Evolutionary conservation across 164 flowering plant genomes (phyloP), one percentile per base, ranked within the genome.

Genomic region (Kingdonia uniflora): DNA sequence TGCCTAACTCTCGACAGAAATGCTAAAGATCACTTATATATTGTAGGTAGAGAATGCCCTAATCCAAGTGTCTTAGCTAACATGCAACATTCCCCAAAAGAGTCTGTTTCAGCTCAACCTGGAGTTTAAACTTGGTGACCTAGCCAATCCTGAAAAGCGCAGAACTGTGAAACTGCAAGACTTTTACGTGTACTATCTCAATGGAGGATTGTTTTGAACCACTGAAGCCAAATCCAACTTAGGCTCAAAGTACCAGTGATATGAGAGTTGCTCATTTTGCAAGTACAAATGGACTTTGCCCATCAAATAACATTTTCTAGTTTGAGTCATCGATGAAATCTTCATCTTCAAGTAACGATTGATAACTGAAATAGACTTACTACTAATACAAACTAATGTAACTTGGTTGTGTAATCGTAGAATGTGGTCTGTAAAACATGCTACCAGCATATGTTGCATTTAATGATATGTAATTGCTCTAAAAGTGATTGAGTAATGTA

Each of bases 131-230:
- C 35, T 29, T 29, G 35, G 6, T 29, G 8, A 29, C 35, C 35
- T 3, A 29, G 35, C 35, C 8, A 29, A 29, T 29, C 35, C 35
- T 29, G 35, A 8, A 29, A 29, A 29, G 4, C 8, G n/a, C n/a
- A n/a, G n/a, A n/a, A n/a, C n/a, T n/a, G n/a, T n/a, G n/a, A n/a
- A n/a, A n/a, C n/a, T 66, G 68, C 62, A 76, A 76, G 39, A 76
- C 74, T 20, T 75, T 76, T n/a, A 73, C 76, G 0, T 76, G 75
- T 51, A 74, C 48, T 23, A 49, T 69, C 11, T 76, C 87, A 20
- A 52, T 66, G 3, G 60, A 61, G 49, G 71, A 67, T 45, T 59
- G 52, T 57, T 63, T 70, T 44, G 69, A 68, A 50, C 71, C 65
- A 52, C 74, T 65, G 43, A 44, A 45, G 12, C 35, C 35, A 29